These are phyloP conservation scores for Gelatoporia subvermispora DNA, from an alignment of 768 basidiomycete genomes.

Conservation along the genomic window DNA sequence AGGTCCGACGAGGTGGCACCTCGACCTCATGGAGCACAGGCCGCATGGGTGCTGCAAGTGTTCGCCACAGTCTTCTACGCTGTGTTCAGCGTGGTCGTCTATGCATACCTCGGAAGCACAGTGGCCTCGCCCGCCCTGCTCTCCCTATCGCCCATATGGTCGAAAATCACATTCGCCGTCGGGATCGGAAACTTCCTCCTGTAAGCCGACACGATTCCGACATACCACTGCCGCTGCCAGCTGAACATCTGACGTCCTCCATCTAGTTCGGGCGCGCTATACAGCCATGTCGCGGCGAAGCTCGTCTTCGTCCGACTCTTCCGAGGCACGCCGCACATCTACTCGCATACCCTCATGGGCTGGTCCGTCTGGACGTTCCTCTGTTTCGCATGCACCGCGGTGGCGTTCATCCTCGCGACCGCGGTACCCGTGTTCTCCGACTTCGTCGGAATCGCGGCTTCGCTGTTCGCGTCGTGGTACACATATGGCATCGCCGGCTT, in stretches of 20 bases:
- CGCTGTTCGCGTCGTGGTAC: slow-evolving; percentile 56
- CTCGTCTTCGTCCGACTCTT: slow-evolving; percentile 49
- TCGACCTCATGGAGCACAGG: slow-evolving; percentile 20
- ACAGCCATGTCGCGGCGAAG: slow-evolving; percentile 49
- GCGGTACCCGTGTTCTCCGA: slow-evolving; percentile 54
- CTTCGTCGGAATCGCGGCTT: slow-evolving; percentile 47
- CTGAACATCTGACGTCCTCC: neutral
- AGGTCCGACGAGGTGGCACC: neutral
- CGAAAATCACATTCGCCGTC: slow-evolving; percentile 45
- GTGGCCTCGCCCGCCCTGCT: slow-evolving; percentile 43
- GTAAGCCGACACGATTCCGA: slow-evolving; percentile 20
- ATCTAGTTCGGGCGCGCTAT: slow-evolving; percentile 40
- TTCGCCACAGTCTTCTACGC: slow-evolving; percentile 48
- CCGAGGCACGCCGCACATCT: slow-evolving; percentile 42
- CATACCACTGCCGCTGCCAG: neutral
- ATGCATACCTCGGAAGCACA: slow-evolving; percentile 43
- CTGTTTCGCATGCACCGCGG: slow-evolving; percentile 34
- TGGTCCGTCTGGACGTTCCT: slow-evolving; percentile 44
- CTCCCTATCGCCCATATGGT: slow-evolving; percentile 44
- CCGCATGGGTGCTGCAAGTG: slow-evolving; percentile 50
- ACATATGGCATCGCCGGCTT: slow-evolving; percentile 51
- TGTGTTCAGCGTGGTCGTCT: slow-evolving; percentile 36
- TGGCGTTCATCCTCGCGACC: slow-evolving; percentile 44
- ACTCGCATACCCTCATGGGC: slow-evolving; percentile 45
- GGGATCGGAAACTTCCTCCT: slow-evolving; percentile 49